These are phyloP conservation scores for Cocos nucifera DNA, from an alignment of 176 grass and related monocot genomes.

Conservation along the genomic window DNA sequence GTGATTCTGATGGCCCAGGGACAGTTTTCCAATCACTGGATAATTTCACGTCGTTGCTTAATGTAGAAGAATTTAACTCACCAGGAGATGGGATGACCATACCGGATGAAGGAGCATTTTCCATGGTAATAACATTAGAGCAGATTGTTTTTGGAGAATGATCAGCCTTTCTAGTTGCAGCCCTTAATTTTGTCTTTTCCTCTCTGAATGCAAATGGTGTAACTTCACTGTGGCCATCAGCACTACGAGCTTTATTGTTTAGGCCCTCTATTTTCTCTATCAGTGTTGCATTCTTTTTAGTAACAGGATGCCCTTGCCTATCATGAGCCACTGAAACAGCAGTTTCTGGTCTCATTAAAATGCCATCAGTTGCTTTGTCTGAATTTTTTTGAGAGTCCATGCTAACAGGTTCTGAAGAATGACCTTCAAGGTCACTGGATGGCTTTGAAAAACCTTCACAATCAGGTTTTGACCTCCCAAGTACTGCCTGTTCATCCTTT, in stretches of 20 bases:
- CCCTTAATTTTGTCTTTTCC: conserved; percentile 28
- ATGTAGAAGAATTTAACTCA: conserved; percentile 10
- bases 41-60: conserved; percentile 6
- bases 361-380: conserved; percentile 29
- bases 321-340: conserved; percentile 18
- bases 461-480: conserved; percentile 22
- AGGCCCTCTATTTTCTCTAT: conserved; percentile 92
- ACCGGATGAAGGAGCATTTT: conserved; percentile 16
- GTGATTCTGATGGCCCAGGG: conserved; percentile 24
- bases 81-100: conserved; percentile 13
- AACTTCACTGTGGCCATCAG: conserved; percentile 34
- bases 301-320: conserved; percentile 36
- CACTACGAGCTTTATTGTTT: conserved; percentile 74
- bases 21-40: conserved; percentile 11
- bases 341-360: conserved; percentile 27
- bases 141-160: conserved; percentile 26
- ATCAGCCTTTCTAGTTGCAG: conserved; percentile 21
- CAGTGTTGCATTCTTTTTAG: conserved; percentile 59
- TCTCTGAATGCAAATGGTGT: conserved; percentile 35
- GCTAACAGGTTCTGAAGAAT: conserved; percentile 4
- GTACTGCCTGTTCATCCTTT: conserved; percentile 25
- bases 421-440: conserved; percentile 1
- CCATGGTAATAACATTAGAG: conserved; percentile 8
- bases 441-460: conserved; percentile 11
- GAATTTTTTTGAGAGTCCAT: conserved; percentile 26